phyloP scores from a whole-genome alignment of 2,329 filamentous ascomycete genomes.

The Colletotrichum sublineola region DNA sequence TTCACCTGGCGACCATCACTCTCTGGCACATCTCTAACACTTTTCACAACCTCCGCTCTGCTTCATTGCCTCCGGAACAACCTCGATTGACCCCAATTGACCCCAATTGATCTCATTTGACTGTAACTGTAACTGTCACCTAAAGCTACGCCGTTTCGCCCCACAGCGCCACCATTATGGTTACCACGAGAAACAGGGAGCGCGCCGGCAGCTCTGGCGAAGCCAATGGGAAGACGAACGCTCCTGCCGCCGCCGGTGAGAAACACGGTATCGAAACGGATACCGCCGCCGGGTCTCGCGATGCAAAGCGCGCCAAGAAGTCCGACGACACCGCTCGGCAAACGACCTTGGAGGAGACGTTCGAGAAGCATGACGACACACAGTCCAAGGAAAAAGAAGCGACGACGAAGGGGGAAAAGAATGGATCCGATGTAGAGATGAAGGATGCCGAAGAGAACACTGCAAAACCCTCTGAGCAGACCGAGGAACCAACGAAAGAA shows the following conservation, averaged over 20 bases:
- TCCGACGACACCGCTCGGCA: slow-evolving; percentile 20
- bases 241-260: slow-evolving; percentile 25
- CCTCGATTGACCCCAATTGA: neutral
- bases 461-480: neutral
- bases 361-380: slow-evolving; percentile 18
- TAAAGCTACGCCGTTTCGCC: neutral
- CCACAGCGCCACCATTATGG: slow-evolving; percentile 16
- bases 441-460: slow-evolving; percentile 12
- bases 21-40: neutral
- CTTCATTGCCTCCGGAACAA: neutral
- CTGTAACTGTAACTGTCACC: neutral
- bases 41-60: neutral
- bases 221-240: neutral
- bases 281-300: slow-evolving; percentile 7
- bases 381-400: neutral
- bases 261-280: slow-evolving; percentile 34
- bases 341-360: slow-evolving; percentile 38
- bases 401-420: neutral
- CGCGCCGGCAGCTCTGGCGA: slow-evolving; percentile 20
- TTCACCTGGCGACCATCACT: neutral
- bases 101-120: neutral
- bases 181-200: slow-evolving; percentile 28
- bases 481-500: slow-evolving; percentile 9
- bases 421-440: slow-evolving; percentile 20
- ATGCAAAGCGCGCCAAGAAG: slow-evolving; percentile 41